Evolutionary conservation across 345 rosid genomes (phyloP).

Genomic region (Rhodamnia rubescens): DNA sequence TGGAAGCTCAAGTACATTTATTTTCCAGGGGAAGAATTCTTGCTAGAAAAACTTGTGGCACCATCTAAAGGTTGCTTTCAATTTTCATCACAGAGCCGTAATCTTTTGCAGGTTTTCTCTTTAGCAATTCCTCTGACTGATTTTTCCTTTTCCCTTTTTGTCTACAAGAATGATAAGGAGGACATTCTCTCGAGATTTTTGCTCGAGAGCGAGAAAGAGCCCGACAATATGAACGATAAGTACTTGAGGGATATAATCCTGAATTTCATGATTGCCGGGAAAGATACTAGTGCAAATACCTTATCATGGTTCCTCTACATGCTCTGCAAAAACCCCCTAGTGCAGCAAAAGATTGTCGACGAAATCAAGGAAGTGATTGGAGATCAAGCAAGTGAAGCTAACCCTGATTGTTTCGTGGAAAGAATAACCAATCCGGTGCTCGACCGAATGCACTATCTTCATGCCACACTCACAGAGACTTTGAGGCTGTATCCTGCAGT

Average conservation of each 20-base stretch:
- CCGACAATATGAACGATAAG: slow-evolving; percentile 38
- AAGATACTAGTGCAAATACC: slow-evolving; percentile 48
- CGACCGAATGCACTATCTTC: slow-evolving; percentile 69
- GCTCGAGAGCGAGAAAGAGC: slow-evolving; percentile 2
- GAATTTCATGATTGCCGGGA: slow-evolving; percentile 66
- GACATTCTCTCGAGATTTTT: slow-evolving; percentile 67
- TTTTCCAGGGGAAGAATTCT: background rate
- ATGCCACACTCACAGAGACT: slow-evolving; percentile 70
- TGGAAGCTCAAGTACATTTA: background rate
- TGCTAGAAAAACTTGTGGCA: background rate
- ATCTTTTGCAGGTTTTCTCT: background rate
- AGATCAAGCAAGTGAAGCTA: background rate
- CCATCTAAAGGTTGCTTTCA: background rate
- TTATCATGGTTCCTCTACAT: slow-evolving; percentile 67
- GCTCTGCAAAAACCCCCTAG: slow-evolving; percentile 61
- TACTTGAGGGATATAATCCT: slow-evolving; percentile 70
- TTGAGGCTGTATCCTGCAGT: slow-evolving; percentile 60
- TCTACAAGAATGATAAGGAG: slow-evolving; percentile 35
- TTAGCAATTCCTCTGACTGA: background rate
- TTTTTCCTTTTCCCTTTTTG: background rate
- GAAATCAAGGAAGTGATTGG: slow-evolving; percentile 39
- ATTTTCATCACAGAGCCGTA: background rate
- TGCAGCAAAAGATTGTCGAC: slow-evolving; percentile 52
- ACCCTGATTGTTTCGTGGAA: slow-evolving; percentile 25
- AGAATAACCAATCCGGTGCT: slow-evolving; percentile 36